A percentile compares a stretch with the other conserved stretches of the same genome.
These are phyloP conservation scores for Leccinum obscurum DNA, from an alignment of 768 basidiomycete species.

Conservation along the genomic window DNA sequence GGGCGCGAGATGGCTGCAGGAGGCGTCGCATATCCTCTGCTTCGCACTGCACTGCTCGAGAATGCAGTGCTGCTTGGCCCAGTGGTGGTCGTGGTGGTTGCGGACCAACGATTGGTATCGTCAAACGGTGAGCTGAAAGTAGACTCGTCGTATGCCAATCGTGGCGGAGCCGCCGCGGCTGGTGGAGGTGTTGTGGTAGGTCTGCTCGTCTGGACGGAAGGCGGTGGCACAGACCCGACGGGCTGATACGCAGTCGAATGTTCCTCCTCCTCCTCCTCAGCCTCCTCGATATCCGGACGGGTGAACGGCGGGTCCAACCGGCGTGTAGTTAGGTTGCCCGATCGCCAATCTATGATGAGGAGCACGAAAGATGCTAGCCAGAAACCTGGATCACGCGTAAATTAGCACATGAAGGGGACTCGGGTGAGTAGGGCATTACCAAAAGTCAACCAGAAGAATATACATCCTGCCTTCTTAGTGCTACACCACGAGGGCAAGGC, in stretches of 20 bases:
- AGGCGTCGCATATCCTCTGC: conserved; percentile 31
- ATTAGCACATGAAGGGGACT: conserved; percentile 4
- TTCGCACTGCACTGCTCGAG: conserved; percentile 23
- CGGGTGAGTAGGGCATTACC: conserved; percentile 39
- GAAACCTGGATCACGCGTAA: conserved; percentile 47
- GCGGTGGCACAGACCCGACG: conserved; percentile 31
- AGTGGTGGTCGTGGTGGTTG: conserved; percentile 28
- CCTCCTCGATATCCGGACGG: conserved; percentile 54
- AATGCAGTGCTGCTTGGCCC: conserved; percentile 27
- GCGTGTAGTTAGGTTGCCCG: conserved; percentile 48
- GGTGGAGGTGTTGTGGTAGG: conserved; percentile 16
- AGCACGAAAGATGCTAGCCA: conserved; percentile 73
- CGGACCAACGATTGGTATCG: conserved; percentile 53
- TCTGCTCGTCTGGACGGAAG: conserved; percentile 35
- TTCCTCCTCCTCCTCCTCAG: conserved; percentile 53
- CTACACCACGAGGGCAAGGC: conserved; percentile 82
- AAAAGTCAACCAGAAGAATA: conserved; percentile 89
- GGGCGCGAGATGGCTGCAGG: conserved; percentile 47
- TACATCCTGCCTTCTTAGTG: conserved; percentile 87
- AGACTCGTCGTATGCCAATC: conserved; percentile 27
- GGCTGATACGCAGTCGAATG: conserved; percentile 50
- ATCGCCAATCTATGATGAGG: conserved; percentile 75
- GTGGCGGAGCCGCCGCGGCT: conserved; percentile 16
- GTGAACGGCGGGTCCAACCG: conserved; percentile 78
- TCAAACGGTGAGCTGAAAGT: conserved; percentile 44